phyloP scores from a whole-genome alignment of 2,329 filamentous ascomycete genomes.

The Davidsoniella australis region DNA sequence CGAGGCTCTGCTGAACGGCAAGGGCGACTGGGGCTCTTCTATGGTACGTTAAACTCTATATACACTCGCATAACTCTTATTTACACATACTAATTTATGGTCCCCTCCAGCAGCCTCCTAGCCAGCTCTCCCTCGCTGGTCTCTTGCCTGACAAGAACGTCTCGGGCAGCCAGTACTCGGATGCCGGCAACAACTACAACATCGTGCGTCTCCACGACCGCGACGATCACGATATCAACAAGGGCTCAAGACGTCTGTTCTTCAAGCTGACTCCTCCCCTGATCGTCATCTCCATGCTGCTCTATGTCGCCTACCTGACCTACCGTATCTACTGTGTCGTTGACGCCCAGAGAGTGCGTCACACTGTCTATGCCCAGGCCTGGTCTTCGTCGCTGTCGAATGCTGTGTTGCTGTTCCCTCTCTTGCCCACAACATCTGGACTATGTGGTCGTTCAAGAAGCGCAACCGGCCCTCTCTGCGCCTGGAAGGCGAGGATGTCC shows the following conservation, averaged over 20 bases:
- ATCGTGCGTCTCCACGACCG: slow-evolving; percentile 27
- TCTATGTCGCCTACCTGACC: slow-evolving; percentile 32
- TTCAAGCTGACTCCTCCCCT: slow-evolving; percentile 24
- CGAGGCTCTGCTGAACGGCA: slow-evolving; percentile 14
- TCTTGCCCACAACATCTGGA: slow-evolving; percentile 40
- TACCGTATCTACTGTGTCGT: slow-evolving; percentile 35
- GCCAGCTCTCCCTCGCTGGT: slow-evolving; percentile 25
- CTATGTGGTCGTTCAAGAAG: slow-evolving; percentile 38
- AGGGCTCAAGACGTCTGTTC: slow-evolving; percentile 26
- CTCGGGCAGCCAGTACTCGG: slow-evolving; percentile 12
- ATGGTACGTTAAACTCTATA: slow-evolving; percentile 14
- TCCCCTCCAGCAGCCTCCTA: slow-evolving; percentile 22
- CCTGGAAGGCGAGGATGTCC: slow-evolving; percentile 29
- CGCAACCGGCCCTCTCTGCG: slow-evolving; percentile 35
- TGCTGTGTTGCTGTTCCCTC: slow-evolving; percentile 34
- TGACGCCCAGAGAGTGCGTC: slow-evolving; percentile 27
- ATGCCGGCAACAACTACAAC: slow-evolving; percentile 9
- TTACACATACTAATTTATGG: not conserved
- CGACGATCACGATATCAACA: slow-evolving; percentile 27
- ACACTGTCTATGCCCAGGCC: slow-evolving; percentile 28
- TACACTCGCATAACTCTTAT: not conserved
- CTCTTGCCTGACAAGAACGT: slow-evolving; percentile 21
- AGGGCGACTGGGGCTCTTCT: slow-evolving; percentile 15
- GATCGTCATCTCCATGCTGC: slow-evolving; percentile 24
- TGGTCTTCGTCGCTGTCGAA: slow-evolving; percentile 41